Conservation (phyloP, 2,329 filamentous ascomycete species). For the Neurospora crassa region DNA sequence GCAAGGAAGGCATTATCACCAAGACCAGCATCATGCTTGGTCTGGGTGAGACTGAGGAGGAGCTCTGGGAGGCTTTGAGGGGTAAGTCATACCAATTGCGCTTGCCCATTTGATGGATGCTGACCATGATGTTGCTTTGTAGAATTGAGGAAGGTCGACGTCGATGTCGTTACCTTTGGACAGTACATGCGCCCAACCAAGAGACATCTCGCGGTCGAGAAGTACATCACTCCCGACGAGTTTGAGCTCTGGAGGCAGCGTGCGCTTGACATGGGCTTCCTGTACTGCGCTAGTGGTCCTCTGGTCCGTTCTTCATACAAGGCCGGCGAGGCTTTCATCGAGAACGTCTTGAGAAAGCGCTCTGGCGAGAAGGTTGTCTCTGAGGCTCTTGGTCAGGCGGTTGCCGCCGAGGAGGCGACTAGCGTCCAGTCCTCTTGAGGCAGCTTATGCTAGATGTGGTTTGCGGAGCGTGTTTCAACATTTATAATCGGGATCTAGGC, state of each 20-base stretch:
- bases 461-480: constrained; percentile 9
- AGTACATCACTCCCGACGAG: constrained; percentile 82
- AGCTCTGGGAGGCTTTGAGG: constrained; percentile 69
- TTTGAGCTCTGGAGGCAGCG: constrained; percentile 89
- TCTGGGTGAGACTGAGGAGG: constrained; percentile 80
- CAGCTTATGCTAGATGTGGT: background rate
- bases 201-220: constrained; percentile 91
- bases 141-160: constrained; percentile 70
- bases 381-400: constrained; percentile 28
- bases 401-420: constrained; percentile 25
- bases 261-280: constrained; percentile 87
- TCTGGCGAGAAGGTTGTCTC: constrained; percentile 31
- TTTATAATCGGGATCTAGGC: background rate
- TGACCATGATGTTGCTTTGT: background rate
- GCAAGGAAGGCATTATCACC: constrained; percentile 69
- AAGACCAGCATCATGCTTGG: constrained; percentile 98
- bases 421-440: constrained; percentile 7
- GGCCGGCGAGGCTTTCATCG: constrained; percentile 95
- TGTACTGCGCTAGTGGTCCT: constrained; percentile 92
- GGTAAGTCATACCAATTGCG: constrained; percentile 32
- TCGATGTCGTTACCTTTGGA: constrained; percentile 97
- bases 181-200: constrained; percentile 99
- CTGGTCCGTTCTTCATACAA: constrained; percentile 94
- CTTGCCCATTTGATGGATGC: background rate
- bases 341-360: constrained; percentile 90